Conservation (phyloP, 2,329 filamentous ascomycete genomes). For the Hyphodiscus sp. region DNA sequence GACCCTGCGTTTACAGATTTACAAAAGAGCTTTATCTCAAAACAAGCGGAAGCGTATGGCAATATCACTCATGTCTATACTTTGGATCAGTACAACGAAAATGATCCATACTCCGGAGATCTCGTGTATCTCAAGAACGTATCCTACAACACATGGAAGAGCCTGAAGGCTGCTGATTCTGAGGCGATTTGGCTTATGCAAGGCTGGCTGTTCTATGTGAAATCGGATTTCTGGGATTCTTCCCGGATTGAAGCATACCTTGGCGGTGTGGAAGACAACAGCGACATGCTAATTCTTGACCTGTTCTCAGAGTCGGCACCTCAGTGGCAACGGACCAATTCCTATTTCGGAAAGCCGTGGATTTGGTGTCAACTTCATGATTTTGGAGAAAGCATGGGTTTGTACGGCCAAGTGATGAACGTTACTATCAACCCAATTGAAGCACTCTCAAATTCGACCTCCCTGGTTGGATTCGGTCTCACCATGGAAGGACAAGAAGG, state of each 20-base stretch:
- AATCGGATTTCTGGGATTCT: constrained; percentile 38
- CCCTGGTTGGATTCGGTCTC: constrained; percentile 41
- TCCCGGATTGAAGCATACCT: constrained; percentile 43
- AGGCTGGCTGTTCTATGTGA: constrained; percentile 43
- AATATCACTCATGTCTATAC: constrained; percentile 44
- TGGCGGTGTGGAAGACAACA: constrained; percentile 36
- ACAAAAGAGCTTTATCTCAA: constrained; percentile 40
- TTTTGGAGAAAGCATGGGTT: constrained; percentile 42
- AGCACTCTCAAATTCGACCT: constrained; percentile 35
- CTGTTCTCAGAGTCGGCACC: constrained; percentile 43
- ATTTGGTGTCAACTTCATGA: constrained; percentile 48
- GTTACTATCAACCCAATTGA: constrained; percentile 40
- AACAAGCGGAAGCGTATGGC: constrained; percentile 41
- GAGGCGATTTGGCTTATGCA: constrained; percentile 47
- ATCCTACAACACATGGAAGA: constrained; percentile 37
- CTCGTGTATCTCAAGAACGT: constrained; percentile 37
- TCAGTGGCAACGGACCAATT: constrained; percentile 44
- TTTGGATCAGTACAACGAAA: constrained; percentile 48
- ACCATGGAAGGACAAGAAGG: constrained; percentile 46
- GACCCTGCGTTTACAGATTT: constrained; percentile 38
- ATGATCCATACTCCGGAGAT: constrained; percentile 40
- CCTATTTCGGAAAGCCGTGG: constrained; percentile 46
- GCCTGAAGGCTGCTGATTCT: constrained; percentile 41
- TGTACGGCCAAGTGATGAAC: constrained; percentile 45
- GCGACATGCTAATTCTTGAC: constrained; percentile 45